Conservation (phyloP, 2,329 filamentous ascomycete species). For the Trichoderma endophyticum region DNA sequence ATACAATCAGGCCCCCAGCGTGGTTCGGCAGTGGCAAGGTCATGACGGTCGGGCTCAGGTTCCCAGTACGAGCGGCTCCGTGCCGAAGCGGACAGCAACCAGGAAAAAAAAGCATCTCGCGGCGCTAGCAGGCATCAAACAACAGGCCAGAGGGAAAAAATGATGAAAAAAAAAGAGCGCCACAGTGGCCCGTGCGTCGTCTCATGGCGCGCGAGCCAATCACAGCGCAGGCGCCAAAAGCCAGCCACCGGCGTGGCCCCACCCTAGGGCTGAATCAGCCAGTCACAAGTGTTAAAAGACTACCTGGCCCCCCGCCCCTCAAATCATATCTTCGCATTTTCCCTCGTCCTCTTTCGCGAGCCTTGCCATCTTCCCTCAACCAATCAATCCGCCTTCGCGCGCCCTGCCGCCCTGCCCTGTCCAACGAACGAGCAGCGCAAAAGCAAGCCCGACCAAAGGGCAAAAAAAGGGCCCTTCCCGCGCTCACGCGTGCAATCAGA, state of each 20-base stretch:
- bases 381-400: constrained; percentile 44
- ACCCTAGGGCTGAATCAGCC: constrained; percentile 47
- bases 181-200: constrained; percentile 27
- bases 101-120: background rate
- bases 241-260: constrained; percentile 32
- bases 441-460: constrained; percentile 1
- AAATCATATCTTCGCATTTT: constrained; percentile 50
- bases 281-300: constrained; percentile 47
- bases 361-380: constrained; percentile 37
- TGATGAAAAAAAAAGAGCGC: background rate
- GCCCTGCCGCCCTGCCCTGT: constrained; percentile 35
- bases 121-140: constrained; percentile 9
- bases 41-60: background rate
- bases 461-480: constrained; percentile 22
- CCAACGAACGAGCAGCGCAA: constrained; percentile 7
- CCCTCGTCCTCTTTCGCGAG: constrained; percentile 36
- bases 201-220: constrained; percentile 31
- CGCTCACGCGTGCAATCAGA: constrained; percentile 26
- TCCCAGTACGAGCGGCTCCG: constrained; percentile 9
- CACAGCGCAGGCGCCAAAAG: constrained; percentile 24
- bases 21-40: constrained; percentile 6
- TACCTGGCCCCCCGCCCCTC: constrained; percentile 43
- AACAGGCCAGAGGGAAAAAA: background rate
- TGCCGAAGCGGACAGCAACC: constrained; percentile 7
- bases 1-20: background rate